Percentiles rank a stretch among this genome's conserved stretches.
Conservation (phyloP, 371 early-diverging fungal genomes). For the Choanephora cucurbitarum region DNA sequence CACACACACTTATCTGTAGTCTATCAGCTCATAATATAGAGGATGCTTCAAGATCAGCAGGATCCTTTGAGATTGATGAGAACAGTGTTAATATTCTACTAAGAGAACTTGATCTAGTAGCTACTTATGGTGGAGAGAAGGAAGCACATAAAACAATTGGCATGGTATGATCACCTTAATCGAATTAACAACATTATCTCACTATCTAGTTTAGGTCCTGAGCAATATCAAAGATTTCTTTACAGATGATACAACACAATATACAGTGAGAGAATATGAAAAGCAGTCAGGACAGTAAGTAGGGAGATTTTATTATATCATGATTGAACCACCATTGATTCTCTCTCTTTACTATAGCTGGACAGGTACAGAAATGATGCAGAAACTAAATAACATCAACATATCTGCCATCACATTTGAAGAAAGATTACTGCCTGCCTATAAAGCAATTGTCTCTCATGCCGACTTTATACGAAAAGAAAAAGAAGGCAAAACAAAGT, state of each 20-base stretch:
- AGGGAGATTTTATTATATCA: too few relatives aligned
- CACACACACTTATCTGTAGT: neutral
- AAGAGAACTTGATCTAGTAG: conserved; percentile 42
- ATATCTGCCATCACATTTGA: conserved; percentile 24
- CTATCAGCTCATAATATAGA: conserved; percentile 57
- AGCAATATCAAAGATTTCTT: conserved; percentile 24
- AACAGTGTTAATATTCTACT: conserved; percentile 32
- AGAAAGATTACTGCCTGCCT: conserved; percentile 29
- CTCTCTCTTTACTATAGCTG: conserved; percentile 20
- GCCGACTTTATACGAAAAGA: conserved; percentile 34
- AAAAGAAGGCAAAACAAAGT: conserved; percentile 12
- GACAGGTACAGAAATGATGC: conserved; percentile 36
- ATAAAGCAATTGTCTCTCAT: conserved; percentile 15
- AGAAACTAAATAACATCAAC: conserved; percentile 23
- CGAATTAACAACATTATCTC: too few relatives aligned
- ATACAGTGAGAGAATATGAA: conserved; percentile 43
- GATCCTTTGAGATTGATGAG: conserved; percentile 56
- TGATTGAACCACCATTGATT: too few relatives aligned
- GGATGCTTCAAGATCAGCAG: conserved; percentile 55
- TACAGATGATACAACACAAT: conserved; percentile 15
- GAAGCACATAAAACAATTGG: conserved; percentile 29
- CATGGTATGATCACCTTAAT: conserved; percentile 18
- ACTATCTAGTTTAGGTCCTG: too few relatives aligned
- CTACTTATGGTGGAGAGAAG: conserved; percentile 14
- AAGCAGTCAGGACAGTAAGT: conserved; percentile 42